These are phyloP conservation scores for Botrytis deweyae DNA, from an alignment of 2,329 filamentous ascomycete genomes.

Conservation along the genomic window DNA sequence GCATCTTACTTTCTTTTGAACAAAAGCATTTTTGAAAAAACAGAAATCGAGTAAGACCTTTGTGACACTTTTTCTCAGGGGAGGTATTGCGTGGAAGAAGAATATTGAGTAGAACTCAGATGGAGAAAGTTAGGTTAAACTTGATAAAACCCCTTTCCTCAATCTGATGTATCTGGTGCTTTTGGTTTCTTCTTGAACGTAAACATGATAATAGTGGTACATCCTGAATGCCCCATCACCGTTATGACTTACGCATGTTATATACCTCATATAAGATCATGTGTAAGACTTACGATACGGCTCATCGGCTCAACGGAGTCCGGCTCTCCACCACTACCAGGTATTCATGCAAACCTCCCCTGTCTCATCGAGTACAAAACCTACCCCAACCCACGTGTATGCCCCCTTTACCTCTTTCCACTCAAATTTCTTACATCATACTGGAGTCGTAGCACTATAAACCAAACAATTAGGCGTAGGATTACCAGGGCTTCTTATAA, in stretches of 20 bases:
- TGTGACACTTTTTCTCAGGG: neutral
- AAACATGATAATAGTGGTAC: neutral
- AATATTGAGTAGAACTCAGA: neutral
- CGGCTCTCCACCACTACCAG: neutral
- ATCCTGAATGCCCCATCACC: neutral
- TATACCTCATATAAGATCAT: too few relatives aligned
- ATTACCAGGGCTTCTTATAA: neutral
- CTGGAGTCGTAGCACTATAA: neutral
- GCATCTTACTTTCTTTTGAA: neutral
- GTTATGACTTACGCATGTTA: neutral
- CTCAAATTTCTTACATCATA: slow-evolving; percentile 7
- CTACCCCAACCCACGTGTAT: neutral
- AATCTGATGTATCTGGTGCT: neutral
- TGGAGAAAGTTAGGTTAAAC: neutral
- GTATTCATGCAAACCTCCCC: neutral
- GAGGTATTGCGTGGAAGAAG: neutral
- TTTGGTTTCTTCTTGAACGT: neutral
- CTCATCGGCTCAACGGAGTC: neutral
- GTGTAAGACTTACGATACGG: neutral
- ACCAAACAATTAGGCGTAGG: neutral
- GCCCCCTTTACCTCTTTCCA: neutral
- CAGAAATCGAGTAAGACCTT: neutral
- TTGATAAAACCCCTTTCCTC: neutral
- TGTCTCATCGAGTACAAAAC: neutral
- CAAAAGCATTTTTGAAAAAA: neutral